phyloP scores from a whole-genome alignment of 2,329 filamentous ascomycete genomes.

The Colletotrichum sidae region DNA sequence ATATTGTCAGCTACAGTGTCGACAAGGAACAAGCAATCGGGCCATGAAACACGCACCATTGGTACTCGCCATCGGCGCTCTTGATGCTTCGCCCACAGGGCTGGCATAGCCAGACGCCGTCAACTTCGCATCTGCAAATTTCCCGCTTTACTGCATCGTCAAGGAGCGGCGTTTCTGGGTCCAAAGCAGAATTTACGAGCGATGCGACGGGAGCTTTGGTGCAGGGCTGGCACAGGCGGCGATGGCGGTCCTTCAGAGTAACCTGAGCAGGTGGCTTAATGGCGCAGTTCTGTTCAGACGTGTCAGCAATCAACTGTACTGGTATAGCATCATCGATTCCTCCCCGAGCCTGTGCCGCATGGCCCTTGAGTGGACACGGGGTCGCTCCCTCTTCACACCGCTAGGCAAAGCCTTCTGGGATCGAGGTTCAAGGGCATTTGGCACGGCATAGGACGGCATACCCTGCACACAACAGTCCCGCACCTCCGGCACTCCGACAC shows the following conservation, averaged over 20 bases:
- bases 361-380: conserved; percentile 1
- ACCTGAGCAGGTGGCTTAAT: conserved; percentile 81
- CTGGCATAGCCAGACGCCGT: conserved; percentile 85
- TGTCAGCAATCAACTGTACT: conserved; percentile 32
- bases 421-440: conserved; percentile 14
- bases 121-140: conserved; percentile 63
- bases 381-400: conserved; percentile 12
- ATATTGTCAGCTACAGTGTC: background rate
- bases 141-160: conserved; percentile 67
- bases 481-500: conserved; percentile 87
- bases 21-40: background rate
- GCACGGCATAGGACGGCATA: conserved; percentile 52
- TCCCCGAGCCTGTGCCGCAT: conserved; percentile 23
- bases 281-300: conserved; percentile 79
- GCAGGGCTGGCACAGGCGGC: conserved; percentile 83
- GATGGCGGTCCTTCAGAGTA: conserved; percentile 79
- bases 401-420: background rate
- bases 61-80: conserved; percentile 68
- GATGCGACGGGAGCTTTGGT: conserved; percentile 75
- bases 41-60: conserved; percentile 56
- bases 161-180: conserved; percentile 60
- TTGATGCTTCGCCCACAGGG: conserved; percentile 82
- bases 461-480: conserved; percentile 81
- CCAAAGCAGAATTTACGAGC: conserved; percentile 59
- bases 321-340: conserved; percentile 9